Evolutionary conservation across 2,329 filamentous ascomycete species (phyloP).

Genomic region (Lithohypha guttulata): DNA sequence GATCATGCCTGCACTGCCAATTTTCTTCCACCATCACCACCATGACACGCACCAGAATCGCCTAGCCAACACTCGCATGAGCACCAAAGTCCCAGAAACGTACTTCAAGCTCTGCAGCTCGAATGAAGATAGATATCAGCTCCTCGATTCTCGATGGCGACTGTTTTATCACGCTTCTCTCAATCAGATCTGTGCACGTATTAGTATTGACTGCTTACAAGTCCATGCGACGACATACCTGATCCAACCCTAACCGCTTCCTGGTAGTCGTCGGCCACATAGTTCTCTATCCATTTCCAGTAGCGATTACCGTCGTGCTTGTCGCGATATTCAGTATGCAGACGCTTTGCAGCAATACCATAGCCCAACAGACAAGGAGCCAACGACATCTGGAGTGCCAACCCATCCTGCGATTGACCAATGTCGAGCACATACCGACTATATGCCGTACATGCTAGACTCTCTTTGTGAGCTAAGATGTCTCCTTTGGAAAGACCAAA

Average conservation of each 20-base stretch:
- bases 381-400: conserved; percentile 73
- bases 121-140: conserved; percentile 71
- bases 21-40: too few species aligned
- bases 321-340: conserved; percentile 54
- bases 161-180: conserved; percentile 61
- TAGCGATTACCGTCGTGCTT: conserved; percentile 56
- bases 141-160: conserved; percentile 69
- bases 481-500: conserved; percentile 67
- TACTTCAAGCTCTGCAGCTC: conserved; percentile 71
- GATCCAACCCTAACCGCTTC: conserved; percentile 60
- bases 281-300: conserved; percentile 87
- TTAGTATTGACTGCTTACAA: conserved; percentile 11
- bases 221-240: conserved; percentile 39
- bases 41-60: too few species aligned
- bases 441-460: conserved; percentile 68
- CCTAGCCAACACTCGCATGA: conserved; percentile 9
- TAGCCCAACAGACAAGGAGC: conserved; percentile 88
- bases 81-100: conserved; percentile 65
- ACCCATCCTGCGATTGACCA: conserved; percentile 76
- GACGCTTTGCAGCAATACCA: conserved; percentile 61
- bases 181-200: conserved; percentile 53
- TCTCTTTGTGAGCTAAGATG: conserved; percentile 62
- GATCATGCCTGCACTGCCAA: too few species aligned
- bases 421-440: conserved; percentile 81
- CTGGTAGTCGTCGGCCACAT: conserved; percentile 68